Conservation (phyloP, 805 yeast genomes). For the Cephaloascus albidus region DNA sequence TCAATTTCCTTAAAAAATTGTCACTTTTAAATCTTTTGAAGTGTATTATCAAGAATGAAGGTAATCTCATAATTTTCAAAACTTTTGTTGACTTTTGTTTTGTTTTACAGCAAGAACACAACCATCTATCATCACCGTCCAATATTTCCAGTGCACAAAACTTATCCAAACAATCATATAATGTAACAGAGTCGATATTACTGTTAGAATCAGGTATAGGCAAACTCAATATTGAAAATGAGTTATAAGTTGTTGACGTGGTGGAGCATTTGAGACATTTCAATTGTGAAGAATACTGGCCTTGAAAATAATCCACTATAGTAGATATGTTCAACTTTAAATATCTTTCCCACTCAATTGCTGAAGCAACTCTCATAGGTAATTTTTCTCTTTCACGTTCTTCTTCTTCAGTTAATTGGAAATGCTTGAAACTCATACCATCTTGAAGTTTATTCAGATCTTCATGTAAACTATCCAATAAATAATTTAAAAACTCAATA, state of each 20-base stretch:
- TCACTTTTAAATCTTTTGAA: conserved; percentile 68
- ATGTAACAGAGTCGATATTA: conserved; percentile 14
- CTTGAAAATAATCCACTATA: conserved; percentile 77
- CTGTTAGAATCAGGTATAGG: conserved; percentile 55
- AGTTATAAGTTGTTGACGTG: conserved; percentile 80
- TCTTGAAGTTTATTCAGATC: conserved; percentile 63
- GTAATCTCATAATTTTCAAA: conserved; percentile 67
- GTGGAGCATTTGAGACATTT: conserved; percentile 62
- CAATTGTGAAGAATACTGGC: conserved; percentile 77
- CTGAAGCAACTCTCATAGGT: conserved; percentile 72
- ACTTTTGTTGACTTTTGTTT: conserved; percentile 59
- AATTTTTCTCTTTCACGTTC: conserved; percentile 64
- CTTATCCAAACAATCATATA: conserved; percentile 65
- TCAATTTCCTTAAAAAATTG: conserved; percentile 45
- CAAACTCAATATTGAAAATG: conserved; percentile 69
- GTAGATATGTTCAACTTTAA: conserved; percentile 69
- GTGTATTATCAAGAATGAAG: conserved; percentile 72
- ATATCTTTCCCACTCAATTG: conserved; percentile 89
- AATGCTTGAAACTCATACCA: conserved; percentile 35
- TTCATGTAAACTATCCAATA: conserved; percentile 74
- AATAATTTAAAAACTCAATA: conserved; percentile 68
- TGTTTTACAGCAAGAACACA: conserved; percentile 65
- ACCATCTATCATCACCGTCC: conserved; percentile 77
- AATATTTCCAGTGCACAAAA: conserved; percentile 69
- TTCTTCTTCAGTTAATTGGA: conserved; percentile 61